Conservation (phyloP, 352 stramenopile genomes). For the Globisporangium spiculum region DNA sequence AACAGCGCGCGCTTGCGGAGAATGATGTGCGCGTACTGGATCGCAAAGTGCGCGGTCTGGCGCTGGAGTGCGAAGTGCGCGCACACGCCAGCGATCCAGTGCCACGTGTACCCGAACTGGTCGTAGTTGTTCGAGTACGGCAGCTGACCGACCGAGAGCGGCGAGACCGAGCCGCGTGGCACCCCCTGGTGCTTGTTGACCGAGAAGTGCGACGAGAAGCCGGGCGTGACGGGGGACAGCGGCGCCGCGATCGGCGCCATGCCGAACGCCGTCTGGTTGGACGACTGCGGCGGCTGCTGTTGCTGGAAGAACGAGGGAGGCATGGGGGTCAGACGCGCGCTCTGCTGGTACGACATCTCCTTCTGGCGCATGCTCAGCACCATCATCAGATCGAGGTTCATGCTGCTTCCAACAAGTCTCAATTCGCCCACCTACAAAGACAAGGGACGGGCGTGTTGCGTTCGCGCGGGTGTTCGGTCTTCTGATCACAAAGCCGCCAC, state of each 20-base stretch:
- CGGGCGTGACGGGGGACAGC: conserved; percentile 26
- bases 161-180: conserved; percentile 28
- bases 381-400: conserved; percentile 62
- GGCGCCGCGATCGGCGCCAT: conserved; percentile 20
- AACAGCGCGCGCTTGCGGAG: conserved; percentile 50
- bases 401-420: conserved; percentile 5
- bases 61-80: conserved; percentile 76
- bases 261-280: conserved; percentile 5
- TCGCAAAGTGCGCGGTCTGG: conserved; percentile 72
- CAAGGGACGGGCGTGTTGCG: neutral
- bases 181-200: conserved; percentile 9
- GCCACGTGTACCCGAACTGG: conserved; percentile 79
- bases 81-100: conserved; percentile 62
- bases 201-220: conserved; percentile 10
- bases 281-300: neutral
- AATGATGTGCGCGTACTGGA: conserved; percentile 75
- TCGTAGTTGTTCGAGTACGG: conserved; percentile 47
- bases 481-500: neutral
- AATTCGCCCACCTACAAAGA: neutral
- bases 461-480: conserved; percentile 5
- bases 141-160: conserved; percentile 52
- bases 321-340: conserved; percentile 30
- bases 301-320: conserved; percentile 19
- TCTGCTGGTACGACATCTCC: conserved; percentile 78
- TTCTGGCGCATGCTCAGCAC: conserved; percentile 82